Base-by-base conservation (phyloP, 2,329 filamentous ascomycete genomes). In the Neopestalotiopsis rosae region DNA sequence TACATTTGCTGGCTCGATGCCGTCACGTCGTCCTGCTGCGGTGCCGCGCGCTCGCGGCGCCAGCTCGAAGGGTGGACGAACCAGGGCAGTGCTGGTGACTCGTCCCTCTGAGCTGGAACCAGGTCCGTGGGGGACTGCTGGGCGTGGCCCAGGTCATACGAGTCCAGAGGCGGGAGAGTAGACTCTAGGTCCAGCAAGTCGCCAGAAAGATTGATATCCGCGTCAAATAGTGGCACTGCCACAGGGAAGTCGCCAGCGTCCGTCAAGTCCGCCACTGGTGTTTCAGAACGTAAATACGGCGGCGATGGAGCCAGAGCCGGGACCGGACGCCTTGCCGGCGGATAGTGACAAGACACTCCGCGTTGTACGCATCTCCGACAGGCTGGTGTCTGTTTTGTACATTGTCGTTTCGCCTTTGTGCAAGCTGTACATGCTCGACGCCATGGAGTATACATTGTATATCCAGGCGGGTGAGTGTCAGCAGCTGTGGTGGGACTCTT, bases 361-460 rank as follows among this genome's bases (percentile, higher is more conserved):
- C 69, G 74, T 10, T 72, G 70, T 30, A 67, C 69, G 49, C 80
- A 81, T 24, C 80, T 74, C 64, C 74, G 75, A 57, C 80, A 81
- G 3, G 72, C 66, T 2, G 79, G 79, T 1, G 76, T 68, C 10
- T 74, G 70, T 68, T 81, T 81, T 66, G 78, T 78, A 69, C 80
- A 82, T 64, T 79, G 77, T 13, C 81, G 76, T 70, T 82, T 82
- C 5, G 80, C 75, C 57, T 72, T 76, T 17, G 79, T 77, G 70
- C 80, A 82, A 30, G 75, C 72, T 0, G 76, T 70, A 61, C 81
- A 82, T 1, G 81, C 79, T 68, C 78, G 78, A 42, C 77, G 73
- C 69, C 75, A 74, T 52, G 65, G 38, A 7, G 66, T 38, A 65
- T 66, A 66, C 71, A 73, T 72, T 4, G 10, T 56, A 14, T 20